Conservation (phyloP, 345 rosid species). For the Eucalyptus cloeziana region DNA sequence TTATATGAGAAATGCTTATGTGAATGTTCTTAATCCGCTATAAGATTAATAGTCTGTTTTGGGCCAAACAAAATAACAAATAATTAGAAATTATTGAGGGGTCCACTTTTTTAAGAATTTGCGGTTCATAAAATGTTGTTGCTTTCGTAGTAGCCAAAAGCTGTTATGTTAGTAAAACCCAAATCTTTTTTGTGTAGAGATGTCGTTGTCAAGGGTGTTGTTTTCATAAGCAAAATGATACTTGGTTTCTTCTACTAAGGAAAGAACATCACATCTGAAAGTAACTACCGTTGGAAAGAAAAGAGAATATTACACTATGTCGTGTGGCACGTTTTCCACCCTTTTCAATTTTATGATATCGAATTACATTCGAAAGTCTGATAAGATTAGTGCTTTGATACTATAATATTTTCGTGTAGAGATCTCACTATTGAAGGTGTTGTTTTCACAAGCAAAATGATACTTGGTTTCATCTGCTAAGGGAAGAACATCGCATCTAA, state of each 20-base stretch:
- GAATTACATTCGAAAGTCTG: not conserved
- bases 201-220: accelerated
- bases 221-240: not conserved
- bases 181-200: not conserved
- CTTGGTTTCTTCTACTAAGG: not conserved
- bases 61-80: no score
- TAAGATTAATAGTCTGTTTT: no score
- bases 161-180: no score
- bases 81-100: no score
- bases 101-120: no score
- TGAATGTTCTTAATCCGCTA: no score
- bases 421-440: not conserved
- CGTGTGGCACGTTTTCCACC: not conserved
- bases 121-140: no score
- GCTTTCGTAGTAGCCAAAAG: no score
- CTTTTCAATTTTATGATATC: not conserved
- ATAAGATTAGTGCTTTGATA: not conserved
- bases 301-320: not conserved
- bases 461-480: not conserved
- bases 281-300: not conserved
- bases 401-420: not conserved
- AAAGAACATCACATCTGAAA: not conserved
- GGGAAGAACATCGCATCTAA: not conserved
- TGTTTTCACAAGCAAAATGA: not conserved
- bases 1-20: no score